Evolutionary conservation across 2,329 filamentous ascomycete species (phyloP), one percentile per base, ranked within the genome.

Genomic region (Exophiala calicioides): DNA sequence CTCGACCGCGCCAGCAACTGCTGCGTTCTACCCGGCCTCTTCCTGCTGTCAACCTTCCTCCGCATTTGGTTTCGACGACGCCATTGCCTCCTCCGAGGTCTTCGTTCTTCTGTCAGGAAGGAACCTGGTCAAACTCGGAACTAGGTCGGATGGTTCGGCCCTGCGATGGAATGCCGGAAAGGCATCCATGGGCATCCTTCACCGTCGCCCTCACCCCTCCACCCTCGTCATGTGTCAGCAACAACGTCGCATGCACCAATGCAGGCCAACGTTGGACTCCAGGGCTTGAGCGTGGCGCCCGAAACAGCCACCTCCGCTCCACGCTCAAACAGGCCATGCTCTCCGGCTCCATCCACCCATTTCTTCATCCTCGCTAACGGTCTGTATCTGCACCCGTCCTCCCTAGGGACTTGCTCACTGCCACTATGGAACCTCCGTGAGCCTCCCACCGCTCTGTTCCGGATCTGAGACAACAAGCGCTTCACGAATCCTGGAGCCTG

Each of bases 321-420:
- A 26, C 32, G 32, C 40, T 41, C 46, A 44, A 49, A 44, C 33
- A 34, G 34, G 46, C 18, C 24, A 49, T 38, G 27, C 16, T 36
- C 33, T 44, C 46, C 46, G 24, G 12, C 24, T 27, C 24, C 7
- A 7, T 27, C 24, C 7, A 27, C 24, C 24, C 24, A 27, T 12
- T 27, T 27, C 24, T 27, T 12, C 7, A 12, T 12, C 12, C 12
- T 7, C 24, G 7, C 24, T 27, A 7, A 7, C 12, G 7, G 12
- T 12, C 24, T 27, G 7, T 7, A 27, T 7, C 24, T 27, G 24
- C 24, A 27, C 24, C n/a, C n/a, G n/a, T n/a, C n/a, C n/a, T n/a
- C n/a, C n/a, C n/a, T n/a, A n/a, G n/a, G n/a, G n/a, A n/a, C n/a
- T n/a, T n/a, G n/a, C n/a, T n/a, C n/a, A n/a, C n/a, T n/a, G n/a